A percentile compares a stretch with the other conserved stretches of the same genome.
Evolutionary conservation across 2,329 filamentous ascomycete genomes (phyloP).

Genomic region (Trichoderma koningiopsis): DNA sequence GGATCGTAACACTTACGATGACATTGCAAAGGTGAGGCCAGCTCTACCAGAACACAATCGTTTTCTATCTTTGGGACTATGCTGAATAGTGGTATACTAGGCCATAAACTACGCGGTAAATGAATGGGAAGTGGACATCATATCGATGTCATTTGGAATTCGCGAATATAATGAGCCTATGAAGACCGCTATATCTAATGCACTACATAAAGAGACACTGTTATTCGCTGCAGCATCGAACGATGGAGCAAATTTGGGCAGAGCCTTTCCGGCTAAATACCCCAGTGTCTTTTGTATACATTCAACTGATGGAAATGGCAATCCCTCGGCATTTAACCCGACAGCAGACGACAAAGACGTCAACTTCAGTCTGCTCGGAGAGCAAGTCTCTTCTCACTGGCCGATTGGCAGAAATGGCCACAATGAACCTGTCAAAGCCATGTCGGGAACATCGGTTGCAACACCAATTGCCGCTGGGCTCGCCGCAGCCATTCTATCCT

Average conservation of each 20-base stretch:
- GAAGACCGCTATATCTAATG: background rate
- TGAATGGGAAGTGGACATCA: conserved; percentile 4
- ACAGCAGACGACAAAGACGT: background rate
- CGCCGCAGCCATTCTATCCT: background rate
- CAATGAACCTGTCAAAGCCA: background rate
- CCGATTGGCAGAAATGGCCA: background rate
- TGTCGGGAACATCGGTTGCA: conserved; percentile 8
- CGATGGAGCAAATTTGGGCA: background rate
- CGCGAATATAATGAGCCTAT: background rate
- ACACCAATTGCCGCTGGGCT: conserved; percentile 11
- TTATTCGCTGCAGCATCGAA: conserved; percentile 12
- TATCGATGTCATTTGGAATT: conserved; percentile 8
- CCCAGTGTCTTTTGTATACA: conserved; percentile 10
- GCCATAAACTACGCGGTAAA: background rate
- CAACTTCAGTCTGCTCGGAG: conserved; percentile 8
- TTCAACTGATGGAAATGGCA: conserved; percentile 3
- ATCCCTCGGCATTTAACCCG: conserved; percentile 1
- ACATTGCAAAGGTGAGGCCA: background rate
- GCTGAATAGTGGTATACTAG: background rate
- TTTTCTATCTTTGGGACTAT: background rate
- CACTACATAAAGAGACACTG: background rate
- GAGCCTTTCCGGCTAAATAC: conserved; percentile 2
- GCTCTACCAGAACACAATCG: background rate
- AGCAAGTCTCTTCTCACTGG: conserved; percentile 11
- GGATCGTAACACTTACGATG: background rate